Evolutionary conservation across 768 basidiomycete genomes (phyloP).

Genomic region (Ramaria sp.): DNA sequence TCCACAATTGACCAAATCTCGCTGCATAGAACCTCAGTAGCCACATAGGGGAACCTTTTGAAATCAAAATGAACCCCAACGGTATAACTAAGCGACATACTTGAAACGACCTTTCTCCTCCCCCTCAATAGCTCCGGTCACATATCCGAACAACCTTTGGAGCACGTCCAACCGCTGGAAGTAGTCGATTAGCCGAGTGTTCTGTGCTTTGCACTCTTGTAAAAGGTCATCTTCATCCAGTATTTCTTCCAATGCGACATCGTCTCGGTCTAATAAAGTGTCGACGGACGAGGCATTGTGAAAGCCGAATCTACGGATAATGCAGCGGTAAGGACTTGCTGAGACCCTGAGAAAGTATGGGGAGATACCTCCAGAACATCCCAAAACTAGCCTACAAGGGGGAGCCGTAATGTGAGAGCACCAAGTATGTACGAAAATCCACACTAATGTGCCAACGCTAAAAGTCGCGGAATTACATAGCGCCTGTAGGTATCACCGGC

Average conservation of each 20-base stretch:
- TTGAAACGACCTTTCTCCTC: conserved; percentile 73
- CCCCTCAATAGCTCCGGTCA: conserved; percentile 76
- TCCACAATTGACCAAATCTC: conserved; percentile 94
- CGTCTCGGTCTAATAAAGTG: conserved; percentile 81
- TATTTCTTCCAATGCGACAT: conserved; percentile 80
- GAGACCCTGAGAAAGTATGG: conserved; percentile 1
- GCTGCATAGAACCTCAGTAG: conserved; percentile 91
- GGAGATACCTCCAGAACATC: conserved; percentile 40
- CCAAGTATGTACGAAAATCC: background rate
- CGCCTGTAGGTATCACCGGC: background rate
- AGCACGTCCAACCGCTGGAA: conserved; percentile 75
- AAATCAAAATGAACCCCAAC: conserved; percentile 12
- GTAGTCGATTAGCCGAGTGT: conserved; percentile 80
- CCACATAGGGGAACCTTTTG: conserved; percentile 78
- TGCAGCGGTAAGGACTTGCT: background rate
- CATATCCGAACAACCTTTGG: conserved; percentile 71
- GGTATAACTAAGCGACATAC: conserved; percentile 33
- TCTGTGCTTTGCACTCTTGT: conserved; percentile 92
- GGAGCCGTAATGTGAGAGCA: background rate
- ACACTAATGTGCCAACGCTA: background rate
- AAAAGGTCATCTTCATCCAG: conserved; percentile 90
- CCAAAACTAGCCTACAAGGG: background rate
- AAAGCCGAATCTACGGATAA: conserved; percentile 66
- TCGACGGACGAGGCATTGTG: conserved; percentile 85
- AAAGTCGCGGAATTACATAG: background rate